Conservation (phyloP, 1,284 basidiomycete genomes). For the Rhodotorula sp. region DNA sequence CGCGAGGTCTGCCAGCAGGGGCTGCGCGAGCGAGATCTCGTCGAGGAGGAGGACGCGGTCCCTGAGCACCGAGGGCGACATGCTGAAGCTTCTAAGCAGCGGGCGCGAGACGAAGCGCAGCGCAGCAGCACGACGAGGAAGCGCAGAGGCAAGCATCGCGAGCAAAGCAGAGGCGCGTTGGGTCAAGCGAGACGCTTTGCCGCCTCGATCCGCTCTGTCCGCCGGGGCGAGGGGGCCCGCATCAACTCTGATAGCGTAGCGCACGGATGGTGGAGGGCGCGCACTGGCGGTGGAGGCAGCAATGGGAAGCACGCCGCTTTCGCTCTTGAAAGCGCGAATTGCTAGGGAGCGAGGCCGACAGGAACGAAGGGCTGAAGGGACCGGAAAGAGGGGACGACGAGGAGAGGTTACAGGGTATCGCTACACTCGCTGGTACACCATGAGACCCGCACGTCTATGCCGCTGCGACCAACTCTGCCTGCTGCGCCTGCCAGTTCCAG, state of each 20-base stretch:
- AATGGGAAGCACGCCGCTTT: too few relatives aligned
- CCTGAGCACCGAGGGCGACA: background rate
- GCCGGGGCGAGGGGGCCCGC: too few relatives aligned
- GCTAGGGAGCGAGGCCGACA: too few relatives aligned
- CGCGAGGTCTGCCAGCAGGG: slow-evolving; percentile 60
- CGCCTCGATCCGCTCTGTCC: too few relatives aligned
- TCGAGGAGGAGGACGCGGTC: slow-evolving; percentile 13
- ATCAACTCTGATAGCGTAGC: too few relatives aligned
- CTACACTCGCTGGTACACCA: background rate
- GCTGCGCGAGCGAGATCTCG: slow-evolving; percentile 14
- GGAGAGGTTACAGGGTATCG: background rate
- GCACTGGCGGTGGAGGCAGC: too few relatives aligned
- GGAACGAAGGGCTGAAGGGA: background rate
- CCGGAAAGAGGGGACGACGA: background rate
- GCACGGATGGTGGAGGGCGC: too few relatives aligned
- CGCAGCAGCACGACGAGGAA: background rate
- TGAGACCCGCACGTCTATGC: background rate
- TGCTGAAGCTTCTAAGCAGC: background rate
- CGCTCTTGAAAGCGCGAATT: too few relatives aligned
- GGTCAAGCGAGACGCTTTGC: too few relatives aligned
- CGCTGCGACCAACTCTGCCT: background rate
- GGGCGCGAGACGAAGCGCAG: background rate
- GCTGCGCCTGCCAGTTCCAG: slow-evolving; percentile 25
- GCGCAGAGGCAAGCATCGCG: background rate
- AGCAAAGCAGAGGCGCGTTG: too few relatives aligned